Percentiles rank a stretch among this genome's conserved stretches.
These are phyloP conservation scores for Paracamarosporium sp. DNA, from an alignment of 2,329 filamentous ascomycete genomes.

Conservation along the genomic window DNA sequence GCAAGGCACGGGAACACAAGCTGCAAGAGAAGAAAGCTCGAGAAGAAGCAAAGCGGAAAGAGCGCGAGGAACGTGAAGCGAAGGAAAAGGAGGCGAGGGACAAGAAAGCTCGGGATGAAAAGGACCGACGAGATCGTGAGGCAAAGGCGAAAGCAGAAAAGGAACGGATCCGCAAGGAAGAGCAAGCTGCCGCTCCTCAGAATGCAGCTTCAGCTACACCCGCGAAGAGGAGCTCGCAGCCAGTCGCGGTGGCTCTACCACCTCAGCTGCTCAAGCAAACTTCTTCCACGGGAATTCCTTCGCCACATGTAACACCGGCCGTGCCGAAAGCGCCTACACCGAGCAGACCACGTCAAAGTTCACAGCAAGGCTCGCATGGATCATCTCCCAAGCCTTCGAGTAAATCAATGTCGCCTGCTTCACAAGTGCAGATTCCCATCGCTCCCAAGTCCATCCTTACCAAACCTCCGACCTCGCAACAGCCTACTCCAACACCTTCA, in stretches of 20 bases:
- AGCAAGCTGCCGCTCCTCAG: conserved; percentile 44
- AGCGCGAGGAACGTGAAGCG: conserved; percentile 66
- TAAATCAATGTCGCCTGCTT: conserved; percentile 67
- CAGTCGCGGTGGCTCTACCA: conserved; percentile 58
- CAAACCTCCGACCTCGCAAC: conserved; percentile 62
- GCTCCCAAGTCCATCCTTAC: conserved; percentile 68
- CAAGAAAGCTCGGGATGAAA: conserved; percentile 64
- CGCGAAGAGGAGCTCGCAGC: conserved; percentile 46
- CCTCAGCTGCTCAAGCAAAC: conserved; percentile 62
- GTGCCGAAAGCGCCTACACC: conserved; percentile 84
- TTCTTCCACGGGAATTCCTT: conserved; percentile 64
- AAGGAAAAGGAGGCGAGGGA: conserved; percentile 81
- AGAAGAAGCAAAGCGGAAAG: conserved; percentile 76
- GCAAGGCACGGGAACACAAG: conserved; percentile 80
- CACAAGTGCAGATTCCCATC: conserved; percentile 70
- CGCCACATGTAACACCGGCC: conserved; percentile 83
- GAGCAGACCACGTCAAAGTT: conserved; percentile 75
- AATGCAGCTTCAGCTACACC: conserved; percentile 31
- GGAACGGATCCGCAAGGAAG: conserved; percentile 50
- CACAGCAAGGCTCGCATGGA: conserved; percentile 76
- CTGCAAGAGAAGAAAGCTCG: conserved; percentile 81
- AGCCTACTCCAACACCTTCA: conserved; percentile 55
- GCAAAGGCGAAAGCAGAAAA: conserved; percentile 54
- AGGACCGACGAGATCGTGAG: conserved; percentile 68
- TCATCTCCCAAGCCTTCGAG: conserved; percentile 72